phyloP scores from a whole-genome alignment of 1,284 basidiomycete species.

The Tilletiopsis washingtonensis region DNA sequence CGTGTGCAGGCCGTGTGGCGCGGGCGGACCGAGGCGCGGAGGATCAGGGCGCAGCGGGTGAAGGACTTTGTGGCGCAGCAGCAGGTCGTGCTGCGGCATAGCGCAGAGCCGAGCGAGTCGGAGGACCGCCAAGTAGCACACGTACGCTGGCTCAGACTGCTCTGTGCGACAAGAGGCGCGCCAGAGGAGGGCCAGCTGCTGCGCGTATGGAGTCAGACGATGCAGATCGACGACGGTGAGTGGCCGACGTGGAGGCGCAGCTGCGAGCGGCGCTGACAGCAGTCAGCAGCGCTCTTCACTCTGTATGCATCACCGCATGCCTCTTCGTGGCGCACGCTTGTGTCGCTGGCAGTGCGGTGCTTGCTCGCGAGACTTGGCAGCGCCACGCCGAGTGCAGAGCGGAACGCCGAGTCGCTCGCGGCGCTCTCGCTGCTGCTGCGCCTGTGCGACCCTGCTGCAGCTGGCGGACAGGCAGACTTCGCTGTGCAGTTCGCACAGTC shows the following conservation, averaged over 20 bases:
- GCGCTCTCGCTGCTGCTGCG: too few relatives aligned
- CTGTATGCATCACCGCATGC: neutral
- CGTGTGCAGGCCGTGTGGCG: conserved; percentile 2
- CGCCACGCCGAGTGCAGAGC: too few relatives aligned
- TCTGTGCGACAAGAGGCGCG: too few relatives aligned
- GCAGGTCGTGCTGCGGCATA: too few relatives aligned
- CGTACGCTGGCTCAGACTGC: too few relatives aligned
- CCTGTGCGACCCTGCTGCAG: too few relatives aligned
- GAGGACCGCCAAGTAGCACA: neutral
- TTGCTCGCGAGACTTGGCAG: neutral
- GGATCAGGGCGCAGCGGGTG: neutral
- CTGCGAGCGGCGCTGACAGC: too few relatives aligned
- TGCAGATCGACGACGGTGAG: too few relatives aligned
- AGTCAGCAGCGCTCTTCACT: neutral
- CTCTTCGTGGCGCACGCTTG: neutral
- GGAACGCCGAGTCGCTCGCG: too few relatives aligned
- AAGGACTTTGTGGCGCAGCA: neutral
- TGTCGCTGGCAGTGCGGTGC: neutral
- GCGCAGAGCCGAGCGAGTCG: neutral
- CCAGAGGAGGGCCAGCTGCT: too few relatives aligned
- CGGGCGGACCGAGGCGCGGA: neutral
- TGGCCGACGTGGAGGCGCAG: neutral
- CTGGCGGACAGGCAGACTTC: neutral
- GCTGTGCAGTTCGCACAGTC: neutral
- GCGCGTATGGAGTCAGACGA: too few relatives aligned